Evolutionary conservation across 2,329 filamentous ascomycete genomes (phyloP).

Genomic region (Penicillium fuscoglaucum): DNA sequence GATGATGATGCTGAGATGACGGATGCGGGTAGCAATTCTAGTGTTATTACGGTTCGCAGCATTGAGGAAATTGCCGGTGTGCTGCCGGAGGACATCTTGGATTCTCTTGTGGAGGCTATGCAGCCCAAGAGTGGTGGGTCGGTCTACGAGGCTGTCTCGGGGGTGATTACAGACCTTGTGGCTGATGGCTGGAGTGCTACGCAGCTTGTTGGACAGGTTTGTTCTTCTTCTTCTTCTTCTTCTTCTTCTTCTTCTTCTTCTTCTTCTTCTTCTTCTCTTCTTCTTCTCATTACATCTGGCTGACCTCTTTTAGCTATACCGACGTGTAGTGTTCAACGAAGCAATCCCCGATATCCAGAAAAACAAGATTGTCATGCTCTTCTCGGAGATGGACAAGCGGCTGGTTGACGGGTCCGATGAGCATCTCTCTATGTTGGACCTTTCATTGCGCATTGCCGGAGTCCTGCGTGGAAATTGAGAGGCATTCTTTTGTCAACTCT

Average conservation of each 20-base stretch:
- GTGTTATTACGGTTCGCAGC: constrained; percentile 68
- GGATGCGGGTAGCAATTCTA: constrained; percentile 54
- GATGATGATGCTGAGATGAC: constrained; percentile 63
- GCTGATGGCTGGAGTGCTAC: constrained; percentile 96
- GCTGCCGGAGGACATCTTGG: constrained; percentile 74
- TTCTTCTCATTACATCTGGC: background rate
- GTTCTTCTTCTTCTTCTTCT: constrained; percentile 18
- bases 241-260: constrained; percentile 1
- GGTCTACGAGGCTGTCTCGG: constrained; percentile 72
- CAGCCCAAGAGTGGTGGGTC: constrained; percentile 65
- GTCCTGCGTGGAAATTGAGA: constrained; percentile 55
- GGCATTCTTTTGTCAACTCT: too few relatives aligned
- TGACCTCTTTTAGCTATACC: constrained; percentile 54
- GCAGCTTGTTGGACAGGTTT: constrained; percentile 78
- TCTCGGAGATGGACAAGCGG: constrained; percentile 93
- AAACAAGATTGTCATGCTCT: constrained; percentile 82
- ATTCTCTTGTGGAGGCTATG: constrained; percentile 70
- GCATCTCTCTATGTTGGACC: constrained; percentile 84
- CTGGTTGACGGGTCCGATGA: constrained; percentile 94
- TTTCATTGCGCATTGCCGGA: constrained; percentile 76
- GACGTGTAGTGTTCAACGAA: constrained; percentile 80
- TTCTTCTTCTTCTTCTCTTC: background rate
- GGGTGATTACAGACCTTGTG: constrained; percentile 83
- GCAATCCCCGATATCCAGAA: constrained; percentile 81
- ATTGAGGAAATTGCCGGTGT: constrained; percentile 96